Percentiles rank a stretch among this genome's conserved stretches.
These are phyloP conservation scores for Scheffersomyces stipitis DNA, from an alignment of 805 yeast genomes.

Conservation along the genomic window DNA sequence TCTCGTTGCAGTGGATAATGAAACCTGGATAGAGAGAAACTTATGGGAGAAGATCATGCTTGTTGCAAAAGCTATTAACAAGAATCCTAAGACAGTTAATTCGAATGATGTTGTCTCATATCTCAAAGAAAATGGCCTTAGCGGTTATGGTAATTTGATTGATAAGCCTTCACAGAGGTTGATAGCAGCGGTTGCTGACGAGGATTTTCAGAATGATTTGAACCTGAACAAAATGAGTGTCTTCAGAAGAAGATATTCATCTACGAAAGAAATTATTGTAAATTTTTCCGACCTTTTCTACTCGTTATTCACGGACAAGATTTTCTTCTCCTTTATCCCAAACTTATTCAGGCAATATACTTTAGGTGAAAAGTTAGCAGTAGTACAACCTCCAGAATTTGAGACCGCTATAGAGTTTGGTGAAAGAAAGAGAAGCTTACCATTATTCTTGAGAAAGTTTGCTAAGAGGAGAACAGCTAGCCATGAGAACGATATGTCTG, in stretches of 20 bases:
- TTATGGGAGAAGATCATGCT: slow-evolving; percentile 8
- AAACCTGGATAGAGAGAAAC: slow-evolving; percentile 55
- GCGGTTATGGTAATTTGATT: slow-evolving; percentile 33
- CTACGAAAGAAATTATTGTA: slow-evolving; percentile 17
- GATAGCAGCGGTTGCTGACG: slow-evolving; percentile 9
- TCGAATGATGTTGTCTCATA: slow-evolving; percentile 2
- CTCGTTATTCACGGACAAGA: slow-evolving; percentile 15
- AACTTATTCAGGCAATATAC: slow-evolving; percentile 2
- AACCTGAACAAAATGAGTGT: slow-evolving; percentile 11
- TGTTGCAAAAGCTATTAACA: slow-evolving; percentile 6
- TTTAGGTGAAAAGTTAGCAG: background rate
- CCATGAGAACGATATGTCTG: background rate
- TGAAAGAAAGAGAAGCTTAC: slow-evolving; percentile 13
- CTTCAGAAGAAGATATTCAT: slow-evolving; percentile 18
- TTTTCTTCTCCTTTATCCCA: slow-evolving; percentile 8
- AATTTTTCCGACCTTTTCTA: slow-evolving; percentile 21
- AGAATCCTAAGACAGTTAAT: slow-evolving; percentile 1
- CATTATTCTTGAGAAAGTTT: slow-evolving; percentile 28
- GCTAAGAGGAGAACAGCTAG: slow-evolving; percentile 18
- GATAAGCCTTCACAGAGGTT: slow-evolving; percentile 24
- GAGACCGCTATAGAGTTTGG: slow-evolving; percentile 7
- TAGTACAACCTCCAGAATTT: no score
- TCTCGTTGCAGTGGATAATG: slow-evolving; percentile 44
- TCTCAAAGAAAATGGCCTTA: slow-evolving; percentile 4
- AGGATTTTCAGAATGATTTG: slow-evolving; percentile 2